Percentiles rank a stretch among this genome's conserved stretches.
Evolutionary conservation across 1,284 basidiomycete species (phyloP).

Genomic region (Puccinia polysora): DNA sequence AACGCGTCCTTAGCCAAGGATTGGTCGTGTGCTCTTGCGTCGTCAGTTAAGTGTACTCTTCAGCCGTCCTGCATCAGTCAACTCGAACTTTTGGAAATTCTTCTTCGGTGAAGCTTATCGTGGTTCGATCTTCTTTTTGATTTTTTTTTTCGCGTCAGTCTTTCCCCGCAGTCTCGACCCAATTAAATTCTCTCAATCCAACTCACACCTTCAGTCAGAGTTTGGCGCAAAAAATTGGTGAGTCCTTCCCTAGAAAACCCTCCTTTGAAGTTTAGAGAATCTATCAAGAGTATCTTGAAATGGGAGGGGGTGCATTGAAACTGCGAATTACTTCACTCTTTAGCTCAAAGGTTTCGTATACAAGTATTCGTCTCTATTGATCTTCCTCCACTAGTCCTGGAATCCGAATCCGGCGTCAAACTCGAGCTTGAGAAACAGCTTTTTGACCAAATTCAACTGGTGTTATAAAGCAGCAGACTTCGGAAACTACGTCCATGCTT

Average conservation of each 20-base stretch:
- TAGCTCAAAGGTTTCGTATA: slow-evolving; percentile 32
- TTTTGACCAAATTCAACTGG: slow-evolving; percentile 14
- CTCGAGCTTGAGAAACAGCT: slow-evolving; percentile 21
- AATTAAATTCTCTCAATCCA: slow-evolving; percentile 18
- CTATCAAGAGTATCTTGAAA: background rate
- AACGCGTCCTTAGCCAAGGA: slow-evolving; percentile 20
- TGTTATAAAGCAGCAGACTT: background rate
- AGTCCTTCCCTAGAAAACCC: background rate
- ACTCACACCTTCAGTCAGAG: slow-evolving; percentile 24
- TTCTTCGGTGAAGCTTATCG: background rate
- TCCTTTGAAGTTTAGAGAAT: background rate
- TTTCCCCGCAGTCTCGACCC: slow-evolving; percentile 9
- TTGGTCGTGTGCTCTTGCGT: slow-evolving; percentile 35
- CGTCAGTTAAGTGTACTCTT: slow-evolving; percentile 12
- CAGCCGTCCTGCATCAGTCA: background rate
- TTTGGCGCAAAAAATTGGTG: slow-evolving; percentile 31
- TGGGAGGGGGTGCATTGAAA: too few species aligned
- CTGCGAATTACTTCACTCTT: too few species aligned
- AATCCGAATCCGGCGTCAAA: background rate
- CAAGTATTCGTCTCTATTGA: slow-evolving; percentile 35
- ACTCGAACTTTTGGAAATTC: background rate
- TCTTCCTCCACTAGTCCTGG: slow-evolving; percentile 1
- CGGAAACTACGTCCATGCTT: background rate
- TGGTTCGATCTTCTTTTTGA: background rate
- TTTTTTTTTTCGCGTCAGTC: background rate